A percentile compares a stretch with the other conserved stretches of the same genome.
These are phyloP conservation scores for Fusarium sp. DNA, from an alignment of 2,329 filamentous ascomycete genomes.

Conservation along the genomic window DNA sequence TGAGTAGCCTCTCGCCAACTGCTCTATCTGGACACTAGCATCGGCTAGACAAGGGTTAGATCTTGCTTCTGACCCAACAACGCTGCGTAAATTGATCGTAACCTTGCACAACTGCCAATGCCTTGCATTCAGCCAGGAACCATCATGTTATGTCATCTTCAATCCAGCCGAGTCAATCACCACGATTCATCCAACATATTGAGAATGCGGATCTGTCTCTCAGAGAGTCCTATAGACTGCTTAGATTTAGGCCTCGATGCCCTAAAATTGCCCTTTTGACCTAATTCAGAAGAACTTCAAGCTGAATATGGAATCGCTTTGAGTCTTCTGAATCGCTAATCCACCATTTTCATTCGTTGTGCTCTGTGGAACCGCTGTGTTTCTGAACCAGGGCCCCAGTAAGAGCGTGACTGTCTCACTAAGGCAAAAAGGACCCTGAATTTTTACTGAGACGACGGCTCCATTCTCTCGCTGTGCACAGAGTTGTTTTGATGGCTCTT, in stretches of 20 bases:
- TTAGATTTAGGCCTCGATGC: constrained; percentile 23
- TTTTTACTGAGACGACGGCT: constrained; percentile 23
- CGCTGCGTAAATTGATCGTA: constrained; percentile 34
- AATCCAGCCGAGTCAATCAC: constrained; percentile 15
- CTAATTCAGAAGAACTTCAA: constrained; percentile 9
- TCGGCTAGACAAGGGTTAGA: constrained; percentile 43
- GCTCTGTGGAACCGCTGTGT: constrained; percentile 41
- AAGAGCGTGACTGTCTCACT: constrained; percentile 45
- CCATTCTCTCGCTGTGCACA: constrained; percentile 27
- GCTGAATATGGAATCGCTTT: constrained; percentile 23
- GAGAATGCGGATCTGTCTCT: constrained; percentile 31
- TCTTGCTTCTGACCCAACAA: constrained; percentile 44
- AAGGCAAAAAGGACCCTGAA: constrained; percentile 42
- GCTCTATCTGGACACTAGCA: constrained; percentile 43
- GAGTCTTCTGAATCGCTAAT: constrained; percentile 34
- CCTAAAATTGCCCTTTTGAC: constrained; percentile 3
- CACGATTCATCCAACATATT: constrained; percentile 4
- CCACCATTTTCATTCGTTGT: constrained; percentile 34
- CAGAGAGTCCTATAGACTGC: constrained; percentile 12
- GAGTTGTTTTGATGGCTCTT: constrained; percentile 31
- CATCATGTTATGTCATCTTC: constrained; percentile 26
- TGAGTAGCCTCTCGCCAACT: constrained; percentile 30
- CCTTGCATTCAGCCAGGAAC: constrained; percentile 33
- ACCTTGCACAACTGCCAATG: constrained; percentile 40
- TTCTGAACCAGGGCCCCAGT: constrained; percentile 41